phyloP scores from a whole-genome alignment of 257 asterid species.

The Scutellaria galericulata region DNA sequence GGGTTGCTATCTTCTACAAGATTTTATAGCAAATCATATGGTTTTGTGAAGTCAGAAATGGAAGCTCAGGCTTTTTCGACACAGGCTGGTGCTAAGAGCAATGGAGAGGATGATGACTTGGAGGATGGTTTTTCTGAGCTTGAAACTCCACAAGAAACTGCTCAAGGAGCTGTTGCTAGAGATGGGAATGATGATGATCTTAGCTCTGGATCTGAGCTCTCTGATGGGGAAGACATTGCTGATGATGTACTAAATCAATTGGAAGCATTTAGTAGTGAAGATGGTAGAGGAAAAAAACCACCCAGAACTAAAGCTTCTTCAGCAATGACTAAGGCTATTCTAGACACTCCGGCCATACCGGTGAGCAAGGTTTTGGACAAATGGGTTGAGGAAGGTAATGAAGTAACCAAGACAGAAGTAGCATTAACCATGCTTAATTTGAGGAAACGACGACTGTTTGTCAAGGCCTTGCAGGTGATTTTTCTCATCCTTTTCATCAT shows the following conservation, averaged over 20 bases:
- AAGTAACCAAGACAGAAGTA: constrained; percentile 53
- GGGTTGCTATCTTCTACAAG: constrained; percentile 41
- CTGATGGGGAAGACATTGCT: constrained; percentile 50
- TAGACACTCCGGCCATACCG: constrained; percentile 44
- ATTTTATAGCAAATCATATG: constrained; percentile 41
- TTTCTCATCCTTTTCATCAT: not conserved
- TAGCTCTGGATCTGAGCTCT: constrained; percentile 50
- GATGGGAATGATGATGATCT: constrained; percentile 43
- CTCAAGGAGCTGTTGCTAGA: constrained; percentile 31
- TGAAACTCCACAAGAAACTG: constrained; percentile 47
- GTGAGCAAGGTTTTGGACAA: constrained; percentile 52
- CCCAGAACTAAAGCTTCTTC: constrained; percentile 33
- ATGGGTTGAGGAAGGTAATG: constrained; percentile 76
- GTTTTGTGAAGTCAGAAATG: constrained; percentile 33
- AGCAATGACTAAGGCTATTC: constrained; percentile 49
- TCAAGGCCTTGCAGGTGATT: constrained; percentile 77
- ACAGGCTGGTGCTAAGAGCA: constrained; percentile 55
- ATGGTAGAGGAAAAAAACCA: constrained; percentile 32
- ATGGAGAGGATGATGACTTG: constrained; percentile 51
- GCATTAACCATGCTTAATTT: constrained; percentile 43
- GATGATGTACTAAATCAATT: constrained; percentile 37
- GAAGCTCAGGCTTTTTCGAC: constrained; percentile 54
- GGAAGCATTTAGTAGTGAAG: constrained; percentile 45
- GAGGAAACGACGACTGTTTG: constrained; percentile 52
- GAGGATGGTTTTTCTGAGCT: constrained; percentile 63